phyloP scores from a whole-genome alignment of 768 basidiomycete genomes.

The Cyclocybe aegerita region DNA sequence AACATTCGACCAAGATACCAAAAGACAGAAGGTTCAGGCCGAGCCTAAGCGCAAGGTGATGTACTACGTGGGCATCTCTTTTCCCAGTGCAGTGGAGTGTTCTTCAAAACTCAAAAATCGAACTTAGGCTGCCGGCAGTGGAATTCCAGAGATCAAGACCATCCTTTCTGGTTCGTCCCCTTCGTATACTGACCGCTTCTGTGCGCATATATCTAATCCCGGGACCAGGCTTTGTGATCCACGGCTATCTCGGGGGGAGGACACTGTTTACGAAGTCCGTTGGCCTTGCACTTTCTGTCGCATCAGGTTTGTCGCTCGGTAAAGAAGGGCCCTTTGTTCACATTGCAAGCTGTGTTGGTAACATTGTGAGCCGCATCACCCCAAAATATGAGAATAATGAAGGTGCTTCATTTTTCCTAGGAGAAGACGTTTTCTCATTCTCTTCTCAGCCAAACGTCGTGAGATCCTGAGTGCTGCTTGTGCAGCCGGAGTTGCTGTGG shows the following conservation, averaged over 20 bases:
- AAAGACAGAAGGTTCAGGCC: conserved; percentile 24
- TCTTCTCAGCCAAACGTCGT: conserved; percentile 73
- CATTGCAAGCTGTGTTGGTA: conserved; percentile 90
- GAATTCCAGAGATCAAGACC: conserved; percentile 96
- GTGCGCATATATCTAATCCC: conserved; percentile 10
- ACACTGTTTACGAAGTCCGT: conserved; percentile 89
- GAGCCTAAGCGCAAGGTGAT: conserved; percentile 62
- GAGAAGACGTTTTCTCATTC: background rate
- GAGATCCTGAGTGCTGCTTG: conserved; percentile 95
- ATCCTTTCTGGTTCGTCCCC: conserved; percentile 72
- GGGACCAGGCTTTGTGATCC: conserved; percentile 84
- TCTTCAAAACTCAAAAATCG: background rate
- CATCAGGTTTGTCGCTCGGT: conserved; percentile 87
- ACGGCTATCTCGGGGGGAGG: conserved; percentile 92
- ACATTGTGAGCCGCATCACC: conserved; percentile 85
- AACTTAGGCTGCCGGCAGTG: conserved; percentile 84
- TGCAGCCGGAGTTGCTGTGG: conserved; percentile 96
- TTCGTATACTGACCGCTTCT: background rate
- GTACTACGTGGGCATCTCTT: conserved; percentile 68
- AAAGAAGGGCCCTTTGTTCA: conserved; percentile 78
- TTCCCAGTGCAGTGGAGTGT: conserved; percentile 13
- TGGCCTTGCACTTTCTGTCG: conserved; percentile 88
- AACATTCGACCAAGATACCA: conserved; percentile 44
- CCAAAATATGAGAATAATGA: conserved; percentile 95
- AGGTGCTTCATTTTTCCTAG: conserved; percentile 42